Conservation (phyloP, 2,329 filamentous ascomycete species). For the Aspergillus hiratsukae region DNA sequence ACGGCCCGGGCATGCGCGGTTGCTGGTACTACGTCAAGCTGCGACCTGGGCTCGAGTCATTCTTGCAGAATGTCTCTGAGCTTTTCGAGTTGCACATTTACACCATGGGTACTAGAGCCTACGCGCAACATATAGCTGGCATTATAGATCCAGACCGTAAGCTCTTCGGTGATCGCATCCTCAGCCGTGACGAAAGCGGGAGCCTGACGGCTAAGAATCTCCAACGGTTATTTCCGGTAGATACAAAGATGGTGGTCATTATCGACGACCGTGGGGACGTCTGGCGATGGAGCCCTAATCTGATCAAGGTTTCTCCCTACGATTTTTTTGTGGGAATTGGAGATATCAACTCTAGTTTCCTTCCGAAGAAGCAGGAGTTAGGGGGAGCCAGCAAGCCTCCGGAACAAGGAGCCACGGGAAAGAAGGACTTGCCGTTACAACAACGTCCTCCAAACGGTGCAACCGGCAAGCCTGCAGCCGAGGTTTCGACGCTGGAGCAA, state of each 20-base stretch:
- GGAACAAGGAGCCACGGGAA: conserved; percentile 23
- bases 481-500: conserved; percentile 63
- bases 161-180: conserved; percentile 88
- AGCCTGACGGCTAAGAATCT: conserved; percentile 87
- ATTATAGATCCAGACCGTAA: conserved; percentile 88
- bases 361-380: conserved; percentile 67
- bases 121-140: conserved; percentile 83
- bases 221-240: conserved; percentile 87
- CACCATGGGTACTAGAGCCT: conserved; percentile 98
- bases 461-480: conserved; percentile 22
- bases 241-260: conserved; percentile 98
- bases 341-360: conserved; percentile 96
- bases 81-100: conserved; percentile 96
- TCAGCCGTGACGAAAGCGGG: conserved; percentile 95
- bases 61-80: conserved; percentile 70
- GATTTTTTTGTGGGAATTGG: conserved; percentile 98
- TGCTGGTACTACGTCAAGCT: conserved; percentile 99
- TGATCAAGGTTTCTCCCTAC: conserved; percentile 92
- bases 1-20: conserved; percentile 68
- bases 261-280: conserved; percentile 97
- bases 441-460: conserved; percentile 30
- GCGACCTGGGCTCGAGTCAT: conserved; percentile 77
- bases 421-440: conserved; percentile 19
- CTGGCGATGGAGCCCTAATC: conserved; percentile 87
- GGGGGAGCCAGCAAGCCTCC: conserved; percentile 44